A percentile compares a stretch with the other conserved stretches of the same genome.
These are phyloP conservation scores for Yarrowia hollandica DNA, from an alignment of 805 yeast genomes.

Conservation along the genomic window DNA sequence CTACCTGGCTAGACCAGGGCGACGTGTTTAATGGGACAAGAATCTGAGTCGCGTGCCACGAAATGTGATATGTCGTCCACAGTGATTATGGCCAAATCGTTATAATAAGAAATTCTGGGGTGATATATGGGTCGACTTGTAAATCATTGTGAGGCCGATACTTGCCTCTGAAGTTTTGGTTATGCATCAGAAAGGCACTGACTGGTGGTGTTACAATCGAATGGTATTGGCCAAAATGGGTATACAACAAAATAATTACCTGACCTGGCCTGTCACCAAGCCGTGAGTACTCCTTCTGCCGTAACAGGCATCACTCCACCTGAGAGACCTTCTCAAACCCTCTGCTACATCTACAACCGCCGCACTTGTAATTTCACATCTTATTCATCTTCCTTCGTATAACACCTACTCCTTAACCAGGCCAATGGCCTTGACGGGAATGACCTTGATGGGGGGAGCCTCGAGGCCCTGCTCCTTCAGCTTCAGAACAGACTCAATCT, in stretches of 20 bases:
- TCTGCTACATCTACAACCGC: no score
- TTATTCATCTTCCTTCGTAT: constrained; percentile 14
- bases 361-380: no score
- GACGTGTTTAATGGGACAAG: no score
- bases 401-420: constrained; percentile 32
- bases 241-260: no score
- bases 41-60: no score
- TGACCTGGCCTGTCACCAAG: no score
- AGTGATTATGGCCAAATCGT: background rate
- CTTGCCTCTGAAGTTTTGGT: background rate
- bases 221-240: background rate
- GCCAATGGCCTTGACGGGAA: constrained; percentile 36
- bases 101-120: constrained; percentile 16
- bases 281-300: no score
- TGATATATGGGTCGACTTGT: background rate
- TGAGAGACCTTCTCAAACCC: background rate
- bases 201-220: background rate
- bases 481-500: constrained; percentile 38
- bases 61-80: no score
- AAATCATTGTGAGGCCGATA: background rate
- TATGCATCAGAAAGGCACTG: background rate
- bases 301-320: background rate
- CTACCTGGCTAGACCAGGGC: no score
- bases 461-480: constrained; percentile 35
- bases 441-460: constrained; percentile 35